Conservation (phyloP, 2,329 filamentous ascomycete species). For the Aspergillus pseudoterreus region DNA sequence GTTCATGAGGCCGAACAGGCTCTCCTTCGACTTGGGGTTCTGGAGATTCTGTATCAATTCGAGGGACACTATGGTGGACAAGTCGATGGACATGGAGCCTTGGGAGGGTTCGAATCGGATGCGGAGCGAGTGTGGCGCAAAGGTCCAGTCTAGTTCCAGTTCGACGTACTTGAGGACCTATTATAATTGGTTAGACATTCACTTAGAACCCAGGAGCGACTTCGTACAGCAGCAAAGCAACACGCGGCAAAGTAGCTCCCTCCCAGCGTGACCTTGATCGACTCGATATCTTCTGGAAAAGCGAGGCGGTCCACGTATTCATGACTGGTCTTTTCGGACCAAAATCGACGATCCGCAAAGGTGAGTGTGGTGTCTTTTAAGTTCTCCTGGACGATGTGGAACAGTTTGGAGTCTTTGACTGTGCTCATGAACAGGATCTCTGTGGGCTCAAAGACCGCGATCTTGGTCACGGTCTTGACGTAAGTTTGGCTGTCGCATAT, state of each 20-base stretch:
- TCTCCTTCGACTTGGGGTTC: conserved; percentile 72
- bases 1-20: conserved; percentile 80
- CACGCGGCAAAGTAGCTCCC: conserved; percentile 86
- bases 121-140: conserved; percentile 74
- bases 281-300: conserved; percentile 73
- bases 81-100: conserved; percentile 92
- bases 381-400: conserved; percentile 69
- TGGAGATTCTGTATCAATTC: conserved; percentile 88
- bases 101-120: conserved; percentile 85
- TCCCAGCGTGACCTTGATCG: conserved; percentile 71
- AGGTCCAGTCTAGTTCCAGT: conserved; percentile 62
- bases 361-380: conserved; percentile 60
- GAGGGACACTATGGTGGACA: conserved; percentile 78
- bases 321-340: conserved; percentile 74
- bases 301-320: conserved; percentile 77
- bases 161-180: conserved; percentile 81
- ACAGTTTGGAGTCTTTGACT: conserved; percentile 71
- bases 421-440: conserved; percentile 75
- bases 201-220: neutral
- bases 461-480: conserved; percentile 80
- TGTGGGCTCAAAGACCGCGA: conserved; percentile 74
- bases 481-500: conserved; percentile 94
- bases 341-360: conserved; percentile 71
- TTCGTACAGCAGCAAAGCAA: conserved; percentile 75
- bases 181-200: conserved; percentile 8